Evolutionary conservation across 2,329 filamentous ascomycete species (phyloP).

Genomic region (Hypoxylon sp.): DNA sequence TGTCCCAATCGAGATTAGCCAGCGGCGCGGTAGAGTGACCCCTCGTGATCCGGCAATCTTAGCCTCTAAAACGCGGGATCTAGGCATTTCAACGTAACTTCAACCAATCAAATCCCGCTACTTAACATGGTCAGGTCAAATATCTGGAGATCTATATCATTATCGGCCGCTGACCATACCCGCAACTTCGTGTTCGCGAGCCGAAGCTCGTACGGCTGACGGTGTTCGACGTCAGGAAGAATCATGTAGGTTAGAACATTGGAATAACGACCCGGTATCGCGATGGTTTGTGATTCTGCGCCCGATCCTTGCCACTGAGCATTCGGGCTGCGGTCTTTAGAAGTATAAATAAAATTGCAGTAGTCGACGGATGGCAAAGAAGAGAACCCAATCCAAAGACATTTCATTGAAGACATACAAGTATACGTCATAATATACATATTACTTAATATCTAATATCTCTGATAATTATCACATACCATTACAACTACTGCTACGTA

Average conservation of each 20-base stretch:
- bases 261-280: slow-evolving; percentile 3
- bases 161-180: slow-evolving; percentile 15
- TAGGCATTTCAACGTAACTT: slow-evolving; percentile 1
- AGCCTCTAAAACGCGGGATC: slow-evolving; percentile 20
- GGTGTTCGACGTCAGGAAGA: slow-evolving; percentile 5
- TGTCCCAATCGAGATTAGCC: slow-evolving; percentile 4
- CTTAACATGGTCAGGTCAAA: slow-evolving; percentile 12
- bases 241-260: neutral
- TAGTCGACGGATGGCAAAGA: slow-evolving; percentile 5
- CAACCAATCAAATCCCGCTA: slow-evolving; percentile 21
- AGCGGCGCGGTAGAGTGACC: slow-evolving; percentile 7
- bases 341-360: slow-evolving; percentile 20
- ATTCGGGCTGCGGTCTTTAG: neutral
- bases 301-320: slow-evolving; percentile 4
- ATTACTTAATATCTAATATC: slow-evolving; percentile 23
- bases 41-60: slow-evolving; percentile 33
- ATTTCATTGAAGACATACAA: slow-evolving; percentile 14
- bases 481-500: neutral
- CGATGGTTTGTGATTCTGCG: neutral
- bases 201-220: slow-evolving; percentile 17
- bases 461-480: neutral
- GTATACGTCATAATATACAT: slow-evolving; percentile 1
- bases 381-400: slow-evolving; percentile 1
- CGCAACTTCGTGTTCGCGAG: slow-evolving; percentile 28
- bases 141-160: slow-evolving; percentile 24